Base-by-base conservation (phyloP, 2,329 filamentous ascomycete genomes). In the Alternaria incomplexa region DNA sequence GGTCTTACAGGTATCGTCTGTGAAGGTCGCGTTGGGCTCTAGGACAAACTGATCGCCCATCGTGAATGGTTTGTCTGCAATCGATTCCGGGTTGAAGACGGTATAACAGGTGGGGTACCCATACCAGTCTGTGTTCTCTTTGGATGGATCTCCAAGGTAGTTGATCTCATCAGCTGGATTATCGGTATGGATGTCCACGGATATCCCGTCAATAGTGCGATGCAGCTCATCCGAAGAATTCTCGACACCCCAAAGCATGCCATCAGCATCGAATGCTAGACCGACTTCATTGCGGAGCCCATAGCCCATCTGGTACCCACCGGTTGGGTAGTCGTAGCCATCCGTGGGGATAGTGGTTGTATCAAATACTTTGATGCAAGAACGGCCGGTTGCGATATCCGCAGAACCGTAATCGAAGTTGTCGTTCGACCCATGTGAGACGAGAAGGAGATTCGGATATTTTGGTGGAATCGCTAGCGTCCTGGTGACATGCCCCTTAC, bases 111-210 rank as follows among this genome's bases (percentile, higher is more conserved):
- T 80, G 2, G 91, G 90, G 73, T 92, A 93, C 9, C 90, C 90
- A 72, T 89, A 90, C 79, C 91, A 91, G 4, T 77, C 66, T 22
- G 76, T 83, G 72, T 85, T 79, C 26, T 78, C 68, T 43, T 60
- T 66, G 0, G 67, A 50, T 0, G 83, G 83, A 30, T 84, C 82
- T 3, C 90, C 90, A 57, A 90, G 85, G 75, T 86, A 91, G 77
- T 92, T 92, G 73, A 93, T 81, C 77, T 92, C 89, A 72, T 93
- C 90, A n/a, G 84, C 90, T 0, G 90, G 90, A 72, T 92, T 92
- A 67, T 90, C 83, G 48, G 84, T 75, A 70, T 90, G 88, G 45
- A 91, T 84, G 64, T 91, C 88, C 10, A 82, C 71, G 7, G 84
- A 84, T 54, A 83, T 74, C 43, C 61, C 65, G 36, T 82, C 71